These are phyloP conservation scores for Tylopilus rubrobrunneus DNA, from an alignment of 768 basidiomycete genomes.

Conservation along the genomic window DNA sequence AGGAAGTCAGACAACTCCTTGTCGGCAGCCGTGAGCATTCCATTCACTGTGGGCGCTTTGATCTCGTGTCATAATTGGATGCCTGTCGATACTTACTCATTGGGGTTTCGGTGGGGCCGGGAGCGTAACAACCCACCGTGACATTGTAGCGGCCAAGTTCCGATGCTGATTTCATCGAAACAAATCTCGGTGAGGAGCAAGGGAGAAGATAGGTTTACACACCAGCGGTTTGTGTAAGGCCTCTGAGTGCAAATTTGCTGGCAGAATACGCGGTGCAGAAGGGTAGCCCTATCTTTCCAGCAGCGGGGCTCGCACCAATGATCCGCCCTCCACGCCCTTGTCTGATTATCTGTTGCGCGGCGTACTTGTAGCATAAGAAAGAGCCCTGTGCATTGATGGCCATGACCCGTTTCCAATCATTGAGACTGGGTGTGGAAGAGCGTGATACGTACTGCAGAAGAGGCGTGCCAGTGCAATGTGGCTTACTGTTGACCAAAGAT, in stretches of 20 bases:
- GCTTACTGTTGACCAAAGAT: neutral
- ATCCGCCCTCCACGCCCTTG: too few species aligned
- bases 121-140: slow-evolving; percentile 39
- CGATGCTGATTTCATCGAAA: neutral
- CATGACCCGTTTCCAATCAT: slow-evolving; percentile 5
- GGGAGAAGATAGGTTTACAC: neutral
- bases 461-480: neutral
- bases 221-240: slow-evolving; percentile 38
- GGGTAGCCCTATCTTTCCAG: neutral
- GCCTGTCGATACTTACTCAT: slow-evolving; percentile 23
- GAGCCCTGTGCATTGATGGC: slow-evolving; percentile 49
- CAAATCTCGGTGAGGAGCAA: neutral
- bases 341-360: too few species aligned
- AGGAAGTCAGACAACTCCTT: neutral
- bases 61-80: neutral
- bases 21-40: neutral
- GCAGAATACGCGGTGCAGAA: slow-evolving; percentile 23
- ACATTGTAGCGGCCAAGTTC: slow-evolving; percentile 32
- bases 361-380: slow-evolving; percentile 32
- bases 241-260: slow-evolving; percentile 39
- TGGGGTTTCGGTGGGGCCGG: slow-evolving; percentile 28
- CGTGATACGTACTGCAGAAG: neutral
- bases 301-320: slow-evolving; percentile 35
- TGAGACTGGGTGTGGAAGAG: neutral
- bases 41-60: neutral